Percentiles rank a stretch among this genome's conserved stretches.
Conservation (phyloP, 169 alveolate species). For the Plasmodium falciparum region DNA sequence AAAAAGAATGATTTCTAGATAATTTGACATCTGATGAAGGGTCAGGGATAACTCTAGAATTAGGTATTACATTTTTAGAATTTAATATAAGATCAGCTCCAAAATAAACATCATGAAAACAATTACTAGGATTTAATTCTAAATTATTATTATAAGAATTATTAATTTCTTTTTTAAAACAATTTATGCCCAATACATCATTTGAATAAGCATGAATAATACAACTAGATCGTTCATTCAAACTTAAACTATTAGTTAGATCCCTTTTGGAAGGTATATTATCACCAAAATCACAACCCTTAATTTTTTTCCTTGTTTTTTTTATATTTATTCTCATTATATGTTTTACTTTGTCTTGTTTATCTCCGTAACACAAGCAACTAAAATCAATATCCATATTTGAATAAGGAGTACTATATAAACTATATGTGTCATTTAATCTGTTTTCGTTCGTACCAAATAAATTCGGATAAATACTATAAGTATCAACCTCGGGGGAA, state of each 20-base stretch:
- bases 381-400: slow-evolving; percentile 40
- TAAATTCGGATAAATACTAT: slow-evolving; percentile 36
- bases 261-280: slow-evolving; percentile 24
- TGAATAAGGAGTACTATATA: slow-evolving; percentile 52
- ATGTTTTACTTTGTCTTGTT: slow-evolving; percentile 10
- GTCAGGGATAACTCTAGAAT: slow-evolving; percentile 70
- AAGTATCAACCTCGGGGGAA: slow-evolving; percentile 54
- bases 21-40: slow-evolving; percentile 25
- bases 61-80: slow-evolving; percentile 54
- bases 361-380: slow-evolving; percentile 29
- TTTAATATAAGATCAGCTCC: slow-evolving; percentile 21
- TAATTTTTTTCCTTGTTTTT: slow-evolving; percentile 47
- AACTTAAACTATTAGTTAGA: slow-evolving; percentile 2
- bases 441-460: slow-evolving; percentile 16
- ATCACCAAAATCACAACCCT: slow-evolving; percentile 73
- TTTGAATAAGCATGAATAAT: slow-evolving; percentile 45
- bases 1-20: slow-evolving; percentile 41
- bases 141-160: slow-evolving; percentile 12
- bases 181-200: slow-evolving; percentile 56
- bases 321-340: slow-evolving; percentile 44
- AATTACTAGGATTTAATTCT: slow-evolving; percentile 31
- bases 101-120: slow-evolving; percentile 55
- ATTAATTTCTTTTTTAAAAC: slow-evolving; percentile 39
- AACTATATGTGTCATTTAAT: background rate
- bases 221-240: slow-evolving; percentile 28